These are phyloP conservation scores for Nemania abortiva DNA, from an alignment of 2,329 filamentous ascomycete species.

Conservation along the genomic window DNA sequence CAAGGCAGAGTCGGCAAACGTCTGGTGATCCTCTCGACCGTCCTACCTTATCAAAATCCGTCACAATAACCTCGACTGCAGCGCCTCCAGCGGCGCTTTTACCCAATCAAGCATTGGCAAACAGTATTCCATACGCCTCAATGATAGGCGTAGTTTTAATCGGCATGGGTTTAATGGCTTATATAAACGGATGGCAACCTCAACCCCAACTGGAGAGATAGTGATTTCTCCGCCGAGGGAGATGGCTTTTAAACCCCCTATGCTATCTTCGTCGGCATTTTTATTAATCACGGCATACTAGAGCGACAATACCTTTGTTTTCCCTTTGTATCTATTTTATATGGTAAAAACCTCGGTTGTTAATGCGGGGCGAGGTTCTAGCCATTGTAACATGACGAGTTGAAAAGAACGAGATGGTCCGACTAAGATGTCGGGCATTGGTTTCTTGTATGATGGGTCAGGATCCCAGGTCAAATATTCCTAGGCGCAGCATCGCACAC, in stretches of 20 bases:
- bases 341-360: conserved; percentile 33
- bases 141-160: conserved; percentile 85
- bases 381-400: conserved; percentile 38
- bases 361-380: conserved; percentile 7
- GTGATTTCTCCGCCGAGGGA: conserved; percentile 1
- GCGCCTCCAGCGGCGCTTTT: conserved; percentile 56
- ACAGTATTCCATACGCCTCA: conserved; percentile 80
- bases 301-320: conserved; percentile 42
- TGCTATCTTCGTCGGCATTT: background rate
- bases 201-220: conserved; percentile 52
- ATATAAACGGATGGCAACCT: conserved; percentile 83
- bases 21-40: conserved; percentile 55
- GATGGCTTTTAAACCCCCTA: background rate
- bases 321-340: conserved; percentile 49
- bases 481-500: conserved; percentile 32
- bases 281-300: conserved; percentile 33
- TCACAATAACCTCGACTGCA: conserved; percentile 62
- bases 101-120: conserved; percentile 61
- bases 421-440: conserved; percentile 7
- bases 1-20: conserved; percentile 42
- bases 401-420: conserved; percentile 23
- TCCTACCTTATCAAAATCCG: conserved; percentile 61
- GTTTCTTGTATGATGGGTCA: conserved; percentile 33
- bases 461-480: conserved; percentile 28
- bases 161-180: conserved; percentile 87